Conservation (phyloP, 2,329 filamentous ascomycete species). For the Alternaria sp. region DNA sequence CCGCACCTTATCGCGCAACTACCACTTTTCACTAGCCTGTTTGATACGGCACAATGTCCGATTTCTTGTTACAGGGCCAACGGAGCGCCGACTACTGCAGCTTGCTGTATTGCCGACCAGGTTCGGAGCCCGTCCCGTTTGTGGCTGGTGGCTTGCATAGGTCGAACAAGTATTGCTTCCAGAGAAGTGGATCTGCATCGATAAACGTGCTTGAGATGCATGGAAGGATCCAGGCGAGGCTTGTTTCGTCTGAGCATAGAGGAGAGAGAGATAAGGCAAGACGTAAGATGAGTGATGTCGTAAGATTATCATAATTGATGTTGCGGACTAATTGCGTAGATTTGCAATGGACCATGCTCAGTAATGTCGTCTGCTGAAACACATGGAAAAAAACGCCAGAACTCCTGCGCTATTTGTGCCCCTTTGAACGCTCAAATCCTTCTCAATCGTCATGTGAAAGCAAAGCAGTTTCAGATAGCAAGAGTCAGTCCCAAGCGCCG, state of each 20-base stretch:
- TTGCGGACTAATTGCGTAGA: conserved; percentile 1
- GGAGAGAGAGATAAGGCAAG: not conserved
- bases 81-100: conserved; percentile 8
- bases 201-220: not conserved
- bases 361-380: conserved; percentile 9
- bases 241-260: not conserved
- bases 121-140: conserved; percentile 15
- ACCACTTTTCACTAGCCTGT: conserved; percentile 12
- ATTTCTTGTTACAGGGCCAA: conserved; percentile 8
- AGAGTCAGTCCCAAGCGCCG: not conserved
- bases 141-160: conserved; percentile 17
- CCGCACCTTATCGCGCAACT: conserved; percentile 17
- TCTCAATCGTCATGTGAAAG: conserved; percentile 10
- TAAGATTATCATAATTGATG: conserved; percentile 6
- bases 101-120: conserved; percentile 1
- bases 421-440: conserved; percentile 14
- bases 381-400: conserved; percentile 6
- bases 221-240: not conserved
- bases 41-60: conserved; percentile 4
- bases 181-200: conserved; percentile 12
- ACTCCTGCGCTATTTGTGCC: conserved; percentile 13
- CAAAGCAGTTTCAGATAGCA: not conserved
- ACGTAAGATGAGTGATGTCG: not conserved
- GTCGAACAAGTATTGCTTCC: conserved; percentile 11
- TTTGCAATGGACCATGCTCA: conserved; percentile 4